Evolutionary conservation across 2,329 filamentous ascomycete genomes (phyloP).

Genomic region (Apiospora pterosperma): DNA sequence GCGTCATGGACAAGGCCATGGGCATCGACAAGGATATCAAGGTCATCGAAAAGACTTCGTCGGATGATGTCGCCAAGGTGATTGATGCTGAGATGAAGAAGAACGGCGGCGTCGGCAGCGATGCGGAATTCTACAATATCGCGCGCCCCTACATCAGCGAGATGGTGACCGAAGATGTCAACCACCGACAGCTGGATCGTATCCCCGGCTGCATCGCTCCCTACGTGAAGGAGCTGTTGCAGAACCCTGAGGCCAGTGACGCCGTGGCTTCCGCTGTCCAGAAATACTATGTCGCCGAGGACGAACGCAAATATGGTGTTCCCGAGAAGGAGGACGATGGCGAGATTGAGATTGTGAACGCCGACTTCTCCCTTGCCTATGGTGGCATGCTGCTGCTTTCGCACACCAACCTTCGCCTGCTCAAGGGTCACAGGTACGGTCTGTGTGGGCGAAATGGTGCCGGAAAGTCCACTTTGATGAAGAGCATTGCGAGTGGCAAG

Average conservation of each 20-base stretch:
- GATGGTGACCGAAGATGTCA: conserved; percentile 85
- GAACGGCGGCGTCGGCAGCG: conserved; percentile 57
- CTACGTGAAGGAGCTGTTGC: conserved; percentile 71
- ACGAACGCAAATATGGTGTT: conserved; percentile 80
- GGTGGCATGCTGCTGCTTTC: conserved; percentile 96
- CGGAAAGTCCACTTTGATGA: conserved; percentile 99
- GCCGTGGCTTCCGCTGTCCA: conserved; percentile 72
- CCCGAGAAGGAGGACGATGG: conserved; percentile 86
- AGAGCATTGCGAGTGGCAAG: conserved; percentile 91
- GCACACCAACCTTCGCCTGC: conserved; percentile 88
- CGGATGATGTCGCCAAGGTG: conserved; percentile 70
- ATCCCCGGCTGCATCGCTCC: conserved; percentile 67
- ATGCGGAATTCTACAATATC: conserved; percentile 63
- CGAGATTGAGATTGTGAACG: conserved; percentile 95
- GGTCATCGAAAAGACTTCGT: conserved; percentile 62
- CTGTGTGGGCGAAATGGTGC: conserved; percentile 96
- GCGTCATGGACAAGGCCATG: conserved; percentile 94
- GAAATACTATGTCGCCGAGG: conserved; percentile 75
- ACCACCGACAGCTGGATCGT: conserved; percentile 73
- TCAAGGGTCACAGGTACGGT: conserved; percentile 96
- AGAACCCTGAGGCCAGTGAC: conserved; percentile 55
- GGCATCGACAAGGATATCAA: conserved; percentile 54
- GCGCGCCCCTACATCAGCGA: conserved; percentile 73
- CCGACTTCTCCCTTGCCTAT: conserved; percentile 94
- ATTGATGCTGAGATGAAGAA: conserved; percentile 75